Evolutionary conservation across 2,329 filamentous ascomycete species (phyloP).

Genomic region (Aspergillus aculeatus): DNA sequence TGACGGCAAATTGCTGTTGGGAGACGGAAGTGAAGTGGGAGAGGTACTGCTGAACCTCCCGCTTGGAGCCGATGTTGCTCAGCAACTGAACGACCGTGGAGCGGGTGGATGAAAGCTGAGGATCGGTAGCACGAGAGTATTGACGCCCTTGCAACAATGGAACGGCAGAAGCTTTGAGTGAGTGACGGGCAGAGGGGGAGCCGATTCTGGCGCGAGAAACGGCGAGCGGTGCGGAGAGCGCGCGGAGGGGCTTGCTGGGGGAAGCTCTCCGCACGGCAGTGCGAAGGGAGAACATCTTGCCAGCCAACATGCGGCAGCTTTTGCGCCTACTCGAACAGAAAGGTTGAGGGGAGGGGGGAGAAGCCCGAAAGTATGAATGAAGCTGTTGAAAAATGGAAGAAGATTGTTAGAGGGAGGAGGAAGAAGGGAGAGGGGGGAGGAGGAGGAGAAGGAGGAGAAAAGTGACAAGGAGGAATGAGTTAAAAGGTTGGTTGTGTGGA

Average conservation of each 20-base stretch:
- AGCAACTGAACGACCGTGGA: constrained; percentile 85
- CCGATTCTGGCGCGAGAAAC: constrained; percentile 30
- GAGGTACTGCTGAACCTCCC: constrained; percentile 95
- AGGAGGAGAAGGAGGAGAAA: constrained; percentile 3
- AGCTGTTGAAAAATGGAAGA: constrained; percentile 7
- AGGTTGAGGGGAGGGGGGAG: constrained; percentile 13
- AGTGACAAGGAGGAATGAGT: constrained; percentile 11
- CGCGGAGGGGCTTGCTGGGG: constrained; percentile 40
- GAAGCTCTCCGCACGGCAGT: constrained; percentile 47
- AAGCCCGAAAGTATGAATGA: neutral
- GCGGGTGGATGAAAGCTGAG: constrained; percentile 61
- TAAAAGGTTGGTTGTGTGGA: constrained; percentile 19
- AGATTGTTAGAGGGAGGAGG: constrained; percentile 17
- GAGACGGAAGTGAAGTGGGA: constrained; percentile 96
- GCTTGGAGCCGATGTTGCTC: constrained; percentile 93
- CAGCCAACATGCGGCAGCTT: constrained; percentile 44
- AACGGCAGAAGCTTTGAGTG: constrained; percentile 28
- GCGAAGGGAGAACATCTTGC: constrained; percentile 45
- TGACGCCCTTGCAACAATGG: constrained; percentile 36
- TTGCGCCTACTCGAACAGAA: constrained; percentile 18
- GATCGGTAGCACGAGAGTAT: constrained; percentile 48
- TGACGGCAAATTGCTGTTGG: constrained; percentile 95
- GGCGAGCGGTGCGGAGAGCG: constrained; percentile 40
- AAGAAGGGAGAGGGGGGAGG: neutral
- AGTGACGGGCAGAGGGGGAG: constrained; percentile 24